Base-by-base conservation (phyloP, 2,329 filamentous ascomycete genomes). In the Allantophomopsis lycopodina region DNA sequence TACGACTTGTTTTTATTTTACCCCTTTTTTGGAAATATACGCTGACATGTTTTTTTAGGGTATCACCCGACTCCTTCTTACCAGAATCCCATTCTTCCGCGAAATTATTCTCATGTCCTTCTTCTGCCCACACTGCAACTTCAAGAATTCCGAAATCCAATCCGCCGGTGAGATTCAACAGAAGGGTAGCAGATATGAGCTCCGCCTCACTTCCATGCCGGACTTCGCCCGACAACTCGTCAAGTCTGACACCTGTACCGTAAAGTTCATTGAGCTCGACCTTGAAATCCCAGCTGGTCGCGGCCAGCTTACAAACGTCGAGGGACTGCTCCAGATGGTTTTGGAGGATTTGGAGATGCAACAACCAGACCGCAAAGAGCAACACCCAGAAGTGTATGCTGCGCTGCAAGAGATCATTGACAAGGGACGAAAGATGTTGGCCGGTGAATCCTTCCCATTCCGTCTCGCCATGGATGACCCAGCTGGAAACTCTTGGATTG, bases 71-170 rank as follows among this genome's bases (percentile, higher is more conserved):
- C 73, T 98, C 16, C 76, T 98, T 34, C 76, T 98, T 40, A 94
- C 93, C 13, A 77, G 78, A 48, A 95, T 98, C 41, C 91, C 91
- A 13, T 96, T 86, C 70, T 98, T 98, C 69, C 86, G 87, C 64
- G 89, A 98, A 60, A 79, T 98, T 46, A 86, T 98, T 53, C 76
- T 98, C 60, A 94, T 95, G 79, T 96, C 89, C 46, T 98, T 98
- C 61, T 74, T 76, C 48, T 98, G 91, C 68, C 78, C 85, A 5
- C 76, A 95, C 61, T 98, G 91, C 65, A 68, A 78, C 56, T 81
- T 89, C 62, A 77, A 82, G 48, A 94, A 96, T 66, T 88, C 88
- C 60, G 89, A 95, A 53, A 83, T 98, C 51, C 89, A 95, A 58
- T 79, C 88, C 7, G 91, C 91, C 20, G 87, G 87, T 45, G 76